A percentile compares a stretch with the other conserved stretches of the same genome.
Conservation (phyloP, 768 basidiomycete species). For the Naganishia antarctica region DNA sequence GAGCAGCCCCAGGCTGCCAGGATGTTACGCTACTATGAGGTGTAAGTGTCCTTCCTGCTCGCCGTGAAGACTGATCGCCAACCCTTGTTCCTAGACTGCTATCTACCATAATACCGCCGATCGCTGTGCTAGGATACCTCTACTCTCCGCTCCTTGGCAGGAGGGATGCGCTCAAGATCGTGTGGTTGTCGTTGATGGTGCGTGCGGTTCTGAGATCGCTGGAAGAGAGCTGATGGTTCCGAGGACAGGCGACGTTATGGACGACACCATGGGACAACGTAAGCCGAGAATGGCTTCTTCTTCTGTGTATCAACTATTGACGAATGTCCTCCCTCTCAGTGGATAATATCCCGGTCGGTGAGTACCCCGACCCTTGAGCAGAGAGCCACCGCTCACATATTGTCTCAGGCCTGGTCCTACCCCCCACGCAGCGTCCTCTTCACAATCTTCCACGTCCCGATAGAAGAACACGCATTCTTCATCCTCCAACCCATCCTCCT, state of each 20-base stretch:
- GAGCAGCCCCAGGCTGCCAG: not conserved
- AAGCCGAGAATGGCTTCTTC: constrained; percentile 12
- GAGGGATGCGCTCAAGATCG: constrained; percentile 41
- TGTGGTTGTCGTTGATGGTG: constrained; percentile 42
- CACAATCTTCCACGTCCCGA: constrained; percentile 37
- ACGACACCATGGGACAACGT: constrained; percentile 50
- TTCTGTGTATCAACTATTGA: not conserved
- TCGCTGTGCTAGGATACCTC: constrained; percentile 33
- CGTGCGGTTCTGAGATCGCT: not conserved
- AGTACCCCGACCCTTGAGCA: not conserved
- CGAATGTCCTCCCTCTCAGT: not conserved
- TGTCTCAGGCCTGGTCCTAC: constrained; percentile 37
- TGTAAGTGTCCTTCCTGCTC: constrained; percentile 7
- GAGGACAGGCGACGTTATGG: constrained; percentile 41
- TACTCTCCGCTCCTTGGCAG: constrained; percentile 41
- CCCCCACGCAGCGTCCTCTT: constrained; percentile 40
- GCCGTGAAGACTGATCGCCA: not conserved
- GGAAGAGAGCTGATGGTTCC: not conserved
- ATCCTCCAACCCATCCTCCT: constrained; percentile 44
- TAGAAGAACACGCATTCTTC: constrained; percentile 49
- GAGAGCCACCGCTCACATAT: not conserved
- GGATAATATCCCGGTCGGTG: constrained; percentile 22
- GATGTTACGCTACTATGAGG: constrained; percentile 20
- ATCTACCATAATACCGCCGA: constrained; percentile 41
- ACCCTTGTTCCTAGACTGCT: constrained; percentile 32